phyloP scores from a whole-genome alignment of 2,329 filamentous ascomycete genomes.

The Clonostachys rhizophaga region DNA sequence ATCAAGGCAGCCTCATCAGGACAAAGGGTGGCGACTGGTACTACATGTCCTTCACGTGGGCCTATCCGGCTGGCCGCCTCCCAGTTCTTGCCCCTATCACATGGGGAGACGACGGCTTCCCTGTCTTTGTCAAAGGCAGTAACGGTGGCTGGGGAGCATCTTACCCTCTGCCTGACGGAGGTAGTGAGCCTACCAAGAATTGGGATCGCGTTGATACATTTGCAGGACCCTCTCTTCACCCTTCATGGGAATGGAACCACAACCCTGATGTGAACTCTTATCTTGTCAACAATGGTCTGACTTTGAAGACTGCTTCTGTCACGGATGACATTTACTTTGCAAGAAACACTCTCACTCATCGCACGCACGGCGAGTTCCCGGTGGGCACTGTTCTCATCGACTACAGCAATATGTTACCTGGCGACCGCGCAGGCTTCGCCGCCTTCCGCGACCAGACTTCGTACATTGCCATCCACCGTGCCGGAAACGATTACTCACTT shows the following conservation, averaged over 20 bases:
- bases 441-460: conserved; percentile 47
- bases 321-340: conserved; percentile 44
- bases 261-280: conserved; percentile 48
- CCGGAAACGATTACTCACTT: conserved; percentile 18
- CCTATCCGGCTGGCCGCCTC: conserved; percentile 51
- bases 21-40: conserved; percentile 50
- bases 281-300: conserved; percentile 34
- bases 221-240: conserved; percentile 27
- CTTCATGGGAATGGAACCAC: conserved; percentile 58
- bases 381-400: conserved; percentile 44
- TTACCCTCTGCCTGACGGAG: conserved; percentile 29
- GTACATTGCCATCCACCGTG: conserved; percentile 44
- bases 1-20: conserved; percentile 53
- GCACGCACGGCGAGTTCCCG: conserved; percentile 38
- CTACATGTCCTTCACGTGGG: conserved; percentile 51
- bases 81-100: conserved; percentile 51
- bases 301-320: conserved; percentile 41
- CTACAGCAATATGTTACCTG: conserved; percentile 39
- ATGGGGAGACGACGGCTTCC: conserved; percentile 48
- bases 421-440: conserved; percentile 46
- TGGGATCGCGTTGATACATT: conserved; percentile 39
- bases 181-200: conserved; percentile 7
- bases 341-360: conserved; percentile 40
- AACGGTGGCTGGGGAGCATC: conserved; percentile 41
- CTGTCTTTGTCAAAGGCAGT: conserved; percentile 29